A percentile compares a stretch with the other conserved stretches of the same genome.
These are phyloP conservation scores for Sporodiniella umbellata DNA, from an alignment of 371 early-diverging fungal species.

Conservation along the genomic window DNA sequence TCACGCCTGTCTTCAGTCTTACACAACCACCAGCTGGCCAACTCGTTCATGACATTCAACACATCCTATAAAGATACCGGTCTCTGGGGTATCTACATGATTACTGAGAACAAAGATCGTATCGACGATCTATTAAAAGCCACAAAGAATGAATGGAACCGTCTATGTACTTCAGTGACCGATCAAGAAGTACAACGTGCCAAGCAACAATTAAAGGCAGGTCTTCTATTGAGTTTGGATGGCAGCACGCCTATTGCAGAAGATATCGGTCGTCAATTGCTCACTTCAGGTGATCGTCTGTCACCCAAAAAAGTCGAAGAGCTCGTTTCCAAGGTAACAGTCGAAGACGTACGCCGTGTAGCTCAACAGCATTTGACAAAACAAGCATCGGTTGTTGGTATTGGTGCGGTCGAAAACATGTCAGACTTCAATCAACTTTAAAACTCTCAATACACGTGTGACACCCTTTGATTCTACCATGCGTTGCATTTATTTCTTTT, in stretches of 20 bases:
- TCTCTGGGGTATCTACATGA: constrained; percentile 91
- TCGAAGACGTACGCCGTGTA: constrained; percentile 79
- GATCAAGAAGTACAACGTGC: constrained; percentile 92
- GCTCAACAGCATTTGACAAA: constrained; percentile 81
- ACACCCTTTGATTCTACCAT: background rate
- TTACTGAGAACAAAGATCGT: constrained; percentile 72
- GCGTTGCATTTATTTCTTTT: background rate
- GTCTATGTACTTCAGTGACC: constrained; percentile 80
- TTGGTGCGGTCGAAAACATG: constrained; percentile 81
- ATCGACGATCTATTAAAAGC: constrained; percentile 87
- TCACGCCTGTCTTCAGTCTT: constrained; percentile 83
- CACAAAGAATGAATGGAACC: constrained; percentile 87
- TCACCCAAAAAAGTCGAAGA: constrained; percentile 34
- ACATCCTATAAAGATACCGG: constrained; percentile 95
- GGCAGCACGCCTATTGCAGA: constrained; percentile 86
- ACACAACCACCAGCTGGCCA: constrained; percentile 79
- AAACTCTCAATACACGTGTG: background rate
- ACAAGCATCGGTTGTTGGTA: constrained; percentile 89
- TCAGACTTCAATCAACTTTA: constrained; percentile 71
- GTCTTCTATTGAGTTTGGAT: constrained; percentile 81
- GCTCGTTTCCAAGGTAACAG: constrained; percentile 28
- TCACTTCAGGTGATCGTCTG: constrained; percentile 83
- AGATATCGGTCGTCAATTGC: constrained; percentile 93
- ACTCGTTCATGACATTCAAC: constrained; percentile 96
- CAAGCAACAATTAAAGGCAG: constrained; percentile 95